Evolutionary conservation across 148 eudicot species (phyloP).

Genomic region (Fagopyrum tataricum): DNA sequence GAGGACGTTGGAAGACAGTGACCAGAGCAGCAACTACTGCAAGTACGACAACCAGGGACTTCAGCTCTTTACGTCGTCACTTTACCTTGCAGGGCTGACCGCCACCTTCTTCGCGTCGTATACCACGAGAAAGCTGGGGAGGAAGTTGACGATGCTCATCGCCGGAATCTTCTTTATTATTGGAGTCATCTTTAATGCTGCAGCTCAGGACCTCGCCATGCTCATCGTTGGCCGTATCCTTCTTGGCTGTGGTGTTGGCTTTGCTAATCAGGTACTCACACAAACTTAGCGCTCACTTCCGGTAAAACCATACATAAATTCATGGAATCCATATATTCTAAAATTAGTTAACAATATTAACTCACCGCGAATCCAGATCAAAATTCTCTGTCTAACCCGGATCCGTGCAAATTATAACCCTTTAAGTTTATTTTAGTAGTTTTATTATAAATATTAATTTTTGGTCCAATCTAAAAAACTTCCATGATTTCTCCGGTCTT

Average conservation of each 20-base stretch:
- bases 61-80: slow-evolving; percentile 73
- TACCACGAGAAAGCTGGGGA: slow-evolving; percentile 61
- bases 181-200: slow-evolving; percentile 71
- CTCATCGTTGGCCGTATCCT: slow-evolving; percentile 80
- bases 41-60: slow-evolving; percentile 85
- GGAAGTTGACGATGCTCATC: slow-evolving; percentile 70
- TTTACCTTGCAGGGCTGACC: slow-evolving; percentile 67
- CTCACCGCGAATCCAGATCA: no score
- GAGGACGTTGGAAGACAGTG: slow-evolving; percentile 17
- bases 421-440: no score
- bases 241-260: slow-evolving; percentile 95
- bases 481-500: no score
- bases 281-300: not conserved
- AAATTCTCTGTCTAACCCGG: no score
- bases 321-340: no score
- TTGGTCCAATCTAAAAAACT: no score
- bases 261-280: slow-evolving; percentile 78
- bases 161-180: slow-evolving; percentile 66
- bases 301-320: no score
- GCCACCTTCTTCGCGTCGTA: slow-evolving; percentile 86
- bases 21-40: slow-evolving; percentile 57
- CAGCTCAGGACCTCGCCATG: slow-evolving; percentile 72
- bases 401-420: no score
- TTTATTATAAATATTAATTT: no score
- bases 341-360: no score